These are phyloP conservation scores for Fabrea salina DNA, from an alignment of 169 alveolate species.

Conservation along the genomic window DNA sequence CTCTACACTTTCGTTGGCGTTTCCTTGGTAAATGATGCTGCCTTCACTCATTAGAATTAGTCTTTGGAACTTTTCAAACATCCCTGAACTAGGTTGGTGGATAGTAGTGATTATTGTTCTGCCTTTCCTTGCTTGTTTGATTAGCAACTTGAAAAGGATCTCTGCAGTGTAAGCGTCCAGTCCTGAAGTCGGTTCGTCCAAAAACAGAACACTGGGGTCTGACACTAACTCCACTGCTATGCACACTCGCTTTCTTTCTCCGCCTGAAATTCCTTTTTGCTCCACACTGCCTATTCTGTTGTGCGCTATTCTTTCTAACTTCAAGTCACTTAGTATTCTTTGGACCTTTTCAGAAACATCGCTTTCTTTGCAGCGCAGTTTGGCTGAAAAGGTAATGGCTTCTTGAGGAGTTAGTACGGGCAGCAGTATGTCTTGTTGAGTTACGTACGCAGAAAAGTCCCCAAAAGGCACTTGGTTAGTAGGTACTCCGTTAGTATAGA, in stretches of 20 bases:
- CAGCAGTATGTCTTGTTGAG: slow-evolving; percentile 50
- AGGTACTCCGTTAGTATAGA: slow-evolving; percentile 30
- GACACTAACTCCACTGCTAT: slow-evolving; percentile 82
- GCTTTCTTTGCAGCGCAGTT: slow-evolving; percentile 6
- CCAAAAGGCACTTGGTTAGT: slow-evolving; percentile 8
- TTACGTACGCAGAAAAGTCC: slow-evolving; percentile 37
- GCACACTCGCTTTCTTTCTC: slow-evolving; percentile 78
- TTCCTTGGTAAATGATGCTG: slow-evolving; percentile 67
- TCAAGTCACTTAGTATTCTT: not conserved
- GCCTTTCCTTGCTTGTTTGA: slow-evolving; percentile 67
- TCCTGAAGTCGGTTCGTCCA: slow-evolving; percentile 90
- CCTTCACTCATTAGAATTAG: slow-evolving; percentile 69
- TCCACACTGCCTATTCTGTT: not conserved
- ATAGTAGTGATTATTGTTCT: slow-evolving; percentile 70
- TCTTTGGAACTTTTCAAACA: slow-evolving; percentile 66
- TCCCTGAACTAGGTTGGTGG: slow-evolving; percentile 80
- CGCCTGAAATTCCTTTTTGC: slow-evolving; percentile 77
- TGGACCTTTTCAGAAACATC: not conserved
- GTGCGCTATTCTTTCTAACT: not conserved
- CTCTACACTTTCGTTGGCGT: not conserved
- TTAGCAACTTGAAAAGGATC: slow-evolving; percentile 64
- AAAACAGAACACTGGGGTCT: slow-evolving; percentile 76
- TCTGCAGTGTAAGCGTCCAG: slow-evolving; percentile 80
- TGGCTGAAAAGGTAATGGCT: slow-evolving; percentile 51
- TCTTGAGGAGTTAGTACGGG: slow-evolving; percentile 49